Base-by-base conservation (phyloP, 805 yeast species). In the Wickerhamomyces hampshirensis region DNA sequence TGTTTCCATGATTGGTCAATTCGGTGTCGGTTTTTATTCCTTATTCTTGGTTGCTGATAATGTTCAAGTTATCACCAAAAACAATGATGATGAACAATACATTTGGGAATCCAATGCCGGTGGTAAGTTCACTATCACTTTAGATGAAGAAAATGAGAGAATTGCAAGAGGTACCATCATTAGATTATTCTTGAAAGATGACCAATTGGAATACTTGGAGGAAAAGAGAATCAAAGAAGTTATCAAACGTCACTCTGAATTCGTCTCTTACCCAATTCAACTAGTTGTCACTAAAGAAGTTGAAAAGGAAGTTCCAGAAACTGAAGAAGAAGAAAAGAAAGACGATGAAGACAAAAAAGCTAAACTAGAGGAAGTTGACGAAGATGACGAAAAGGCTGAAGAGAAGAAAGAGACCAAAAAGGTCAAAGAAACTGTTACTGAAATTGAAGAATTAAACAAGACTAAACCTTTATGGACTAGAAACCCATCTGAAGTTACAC, bases 1-100 rank as follows among this genome's bases (percentile, higher is more conserved):
- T 68, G 97, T 93, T 47, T 89, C 98, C 49, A 93, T 93, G 98
- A 93, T 93, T 73, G 99, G 99, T 79, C 98, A 93, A 75, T 93
- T 93, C 75, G 99, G 99, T 88, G 98, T 93, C 57, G 99, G 99
- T 81, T 93, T 93, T 91, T 93, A 93, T 83, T 93, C 99, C 38
- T 76, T 91, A 53, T 93, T 93, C 85, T 79, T 93, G 74, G 98
- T 93, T 63, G 98, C 98, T 58, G 99, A 93, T 74, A 86, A 79
- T 56, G 98, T 93, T 49, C 96, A 93, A 74, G 99, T 93, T 56
- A 86, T 93, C 65, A 86, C 98, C 44, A 93, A 93, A 77, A 83
- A 88, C 79, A 93, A 93, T 64, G 99, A 93, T 60, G 99, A 93
- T 65, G 98, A 93, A 67, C 99, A 93, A 75, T 93, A 93, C 81